phyloP scores from a whole-genome alignment of 805 yeast genomes.

The Hermanozyma aechmeae region DNA sequence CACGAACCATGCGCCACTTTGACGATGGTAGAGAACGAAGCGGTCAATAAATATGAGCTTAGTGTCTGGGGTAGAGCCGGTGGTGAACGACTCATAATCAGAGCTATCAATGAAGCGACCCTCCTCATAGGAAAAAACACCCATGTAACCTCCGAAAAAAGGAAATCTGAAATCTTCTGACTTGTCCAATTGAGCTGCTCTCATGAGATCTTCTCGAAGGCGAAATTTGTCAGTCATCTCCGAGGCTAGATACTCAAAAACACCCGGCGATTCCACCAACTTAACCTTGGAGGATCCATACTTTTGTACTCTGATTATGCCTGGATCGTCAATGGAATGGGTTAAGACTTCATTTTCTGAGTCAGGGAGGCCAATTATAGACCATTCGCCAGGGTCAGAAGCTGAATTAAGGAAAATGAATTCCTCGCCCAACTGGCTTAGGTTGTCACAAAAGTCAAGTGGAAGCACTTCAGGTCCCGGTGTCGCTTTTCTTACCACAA shows the following conservation, averaged over 20 bases:
- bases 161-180: too few species aligned
- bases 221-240: constrained; percentile 34
- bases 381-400: constrained; percentile 78
- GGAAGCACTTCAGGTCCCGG: too few species aligned
- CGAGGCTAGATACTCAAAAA: constrained; percentile 47
- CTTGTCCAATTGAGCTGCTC: too few species aligned
- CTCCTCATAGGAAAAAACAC: constrained; percentile 82
- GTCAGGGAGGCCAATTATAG: constrained; percentile 70
- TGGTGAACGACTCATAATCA: constrained; percentile 29
- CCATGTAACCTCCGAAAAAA: constrained; percentile 87
- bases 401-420: constrained; percentile 76
- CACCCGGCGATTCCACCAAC: constrained; percentile 9
- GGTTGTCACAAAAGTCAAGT: too few species aligned
- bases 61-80: constrained; percentile 53
- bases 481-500: too few species aligned
- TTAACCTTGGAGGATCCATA: neutral
- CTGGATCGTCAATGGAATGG: constrained; percentile 45
- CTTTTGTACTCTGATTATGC: neutral
- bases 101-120: constrained; percentile 41
- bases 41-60: constrained; percentile 66
- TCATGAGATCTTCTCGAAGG: constrained; percentile 18
- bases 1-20: constrained; percentile 17
- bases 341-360: constrained; percentile 39
- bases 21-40: constrained; percentile 46
- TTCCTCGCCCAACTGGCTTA: too few species aligned